These are phyloP conservation scores for Penstemon davidsonii DNA, from an alignment of 257 asterid genomes.

Conservation along the genomic window DNA sequence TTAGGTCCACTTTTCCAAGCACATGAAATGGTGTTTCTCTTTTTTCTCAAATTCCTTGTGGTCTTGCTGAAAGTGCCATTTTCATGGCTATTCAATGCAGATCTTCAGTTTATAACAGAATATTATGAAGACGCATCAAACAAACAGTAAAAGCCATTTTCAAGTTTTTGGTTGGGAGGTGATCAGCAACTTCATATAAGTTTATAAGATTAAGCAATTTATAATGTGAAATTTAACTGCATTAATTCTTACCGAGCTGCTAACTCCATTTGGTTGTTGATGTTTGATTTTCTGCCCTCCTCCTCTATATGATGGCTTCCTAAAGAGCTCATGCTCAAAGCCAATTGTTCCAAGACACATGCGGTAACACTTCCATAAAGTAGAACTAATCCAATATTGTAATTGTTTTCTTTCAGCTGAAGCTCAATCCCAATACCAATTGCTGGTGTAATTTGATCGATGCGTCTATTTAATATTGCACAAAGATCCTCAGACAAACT, in stretches of 20 bases:
- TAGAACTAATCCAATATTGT: constrained; percentile 29
- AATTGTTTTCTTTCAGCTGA: constrained; percentile 34
- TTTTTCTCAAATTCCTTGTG: background rate
- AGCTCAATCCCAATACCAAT: constrained; percentile 32
- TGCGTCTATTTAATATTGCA: constrained; percentile 40
- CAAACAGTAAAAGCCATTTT: constrained; percentile 20
- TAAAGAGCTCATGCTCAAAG: constrained; percentile 33
- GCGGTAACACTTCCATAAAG: constrained; percentile 48
- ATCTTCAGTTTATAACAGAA: constrained; percentile 11
- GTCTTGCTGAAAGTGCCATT: constrained; percentile 22
- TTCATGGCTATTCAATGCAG: constrained; percentile 16
- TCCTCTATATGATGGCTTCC: constrained; percentile 32
- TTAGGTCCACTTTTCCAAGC: background rate
- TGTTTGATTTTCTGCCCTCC: constrained; percentile 35
- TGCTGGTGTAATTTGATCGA: constrained; percentile 37
- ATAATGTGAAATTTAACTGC: background rate
- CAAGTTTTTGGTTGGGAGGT: background rate
- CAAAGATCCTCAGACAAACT: constrained; percentile 53
- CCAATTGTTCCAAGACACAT: constrained; percentile 48
- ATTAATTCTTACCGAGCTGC: constrained; percentile 57
- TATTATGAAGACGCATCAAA: constrained; percentile 1
- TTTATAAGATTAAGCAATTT: background rate
- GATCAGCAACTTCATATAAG: constrained; percentile 1
- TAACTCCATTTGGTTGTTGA: constrained; percentile 43
- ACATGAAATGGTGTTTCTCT: background rate